Percentiles rank a stretch among this genome's conserved stretches.
Evolutionary conservation across 495 filamentous ascomycete genomes (phyloP).

Genomic region (Neurospora cerealis): DNA sequence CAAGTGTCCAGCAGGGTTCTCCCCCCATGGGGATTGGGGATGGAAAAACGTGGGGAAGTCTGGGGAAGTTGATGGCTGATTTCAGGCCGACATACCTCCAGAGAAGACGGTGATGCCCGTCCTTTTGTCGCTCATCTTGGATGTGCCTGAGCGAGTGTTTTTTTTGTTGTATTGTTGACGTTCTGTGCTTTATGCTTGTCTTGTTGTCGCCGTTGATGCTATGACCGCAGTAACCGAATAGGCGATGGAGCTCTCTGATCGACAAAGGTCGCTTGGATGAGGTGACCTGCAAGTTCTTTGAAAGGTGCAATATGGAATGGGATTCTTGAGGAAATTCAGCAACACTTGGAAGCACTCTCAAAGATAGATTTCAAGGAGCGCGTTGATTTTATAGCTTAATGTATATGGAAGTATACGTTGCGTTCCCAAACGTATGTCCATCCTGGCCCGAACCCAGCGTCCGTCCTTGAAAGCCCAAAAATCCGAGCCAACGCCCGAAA

Average conservation of each 20-base stretch:
- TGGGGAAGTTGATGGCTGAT: not conserved
- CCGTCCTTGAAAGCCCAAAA: not conserved
- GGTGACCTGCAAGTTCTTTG: not conserved
- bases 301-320: not conserved
- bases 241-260: not conserved
- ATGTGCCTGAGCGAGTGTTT: not conserved
- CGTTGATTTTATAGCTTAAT: not conserved
- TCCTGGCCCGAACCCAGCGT: not conserved
- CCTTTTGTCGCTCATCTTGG: not conserved
- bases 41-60: not conserved
- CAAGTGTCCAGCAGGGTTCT: not conserved
- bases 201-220: constrained; percentile 3
- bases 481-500: not conserved
- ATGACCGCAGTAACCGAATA: not conserved
- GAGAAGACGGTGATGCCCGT: constrained; percentile 22
- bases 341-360: not conserved
- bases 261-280: not conserved
- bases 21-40: not conserved
- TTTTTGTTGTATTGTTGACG: not conserved
- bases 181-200: not conserved
- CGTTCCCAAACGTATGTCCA: not conserved
- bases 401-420: not conserved
- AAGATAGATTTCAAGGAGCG: not conserved
- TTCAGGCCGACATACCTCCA: constrained; percentile 10
- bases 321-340: not conserved